Evolutionary conservation across 2,329 filamentous ascomycete species (phyloP), one percentile per base, ranked within the genome.

Genomic region (Penicillium hesseltinei): DNA sequence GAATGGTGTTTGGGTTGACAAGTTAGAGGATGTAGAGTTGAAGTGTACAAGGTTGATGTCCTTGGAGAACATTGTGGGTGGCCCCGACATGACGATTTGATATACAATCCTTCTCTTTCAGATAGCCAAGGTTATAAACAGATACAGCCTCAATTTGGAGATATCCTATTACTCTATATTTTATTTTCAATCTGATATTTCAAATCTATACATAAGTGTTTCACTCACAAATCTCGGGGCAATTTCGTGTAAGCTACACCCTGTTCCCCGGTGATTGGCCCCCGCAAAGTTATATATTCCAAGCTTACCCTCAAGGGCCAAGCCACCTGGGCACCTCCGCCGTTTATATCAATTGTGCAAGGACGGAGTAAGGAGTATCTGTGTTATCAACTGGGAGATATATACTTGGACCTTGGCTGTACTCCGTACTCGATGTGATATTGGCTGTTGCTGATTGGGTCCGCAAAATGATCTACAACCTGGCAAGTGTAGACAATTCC

Each of bases 391-490:
- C 23, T 11, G 2, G 40, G 40, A 43, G 15, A 25, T 3, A 33
- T 4, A 13, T 25, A 27, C 15, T n/a, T 43, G 11, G 5, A 13
- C 21, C 21, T 44, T 29, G 27, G 6, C n/a, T 17, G 40, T 40
- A 29, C 29, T 33, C 13, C 11, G 2, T 33, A 33, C 36, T 43
- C 38, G 29, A 54, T 54, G 42, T 47, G 46, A 48, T 47, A 54
- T 51, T 51, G 35, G 36, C 36, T n/a, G 40, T 46, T 29, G 56
- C 54, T 59, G 51, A 63, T 60, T 57, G 56, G 54, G 25, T 43
- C 27, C 23, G 40, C 40, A 10, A 11, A 47, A 21, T 19, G 19
- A 49, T 46, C 51, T 33, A 38, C 46, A 47, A 35, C 44, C 19
- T 47, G 7, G 0, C 9, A 35, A 35, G 8, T 9, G 19, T 42